Base-by-base conservation (phyloP, 345 rosid species). In the Eucalyptus pauciflora region DNA sequence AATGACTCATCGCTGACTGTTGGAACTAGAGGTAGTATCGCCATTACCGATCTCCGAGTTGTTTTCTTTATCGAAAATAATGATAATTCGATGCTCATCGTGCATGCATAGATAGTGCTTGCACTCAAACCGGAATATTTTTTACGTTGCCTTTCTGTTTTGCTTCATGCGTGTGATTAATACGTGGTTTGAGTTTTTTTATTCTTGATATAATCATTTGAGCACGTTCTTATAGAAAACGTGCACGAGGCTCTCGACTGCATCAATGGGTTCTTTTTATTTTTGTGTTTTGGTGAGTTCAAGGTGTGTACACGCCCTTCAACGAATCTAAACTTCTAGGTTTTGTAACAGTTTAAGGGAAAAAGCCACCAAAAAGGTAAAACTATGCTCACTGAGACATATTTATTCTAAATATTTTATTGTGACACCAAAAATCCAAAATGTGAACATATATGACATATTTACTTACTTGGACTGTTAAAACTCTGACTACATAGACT, bases 1-100 rank as follows among this genome's bases (percentile, higher is more conserved):
- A 95, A 97, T 92, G 94, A 91, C 92, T 95, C 96, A 8, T 95
- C 98, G 60, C 87, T 96, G 91, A 97, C 99, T 56, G 92, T 97
- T 87, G 99, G 99, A 88, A 88, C 95, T 49, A 93, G 99, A 94
- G 99, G 99, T 95, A 93, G 20, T 16, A 11, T 43, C 37, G 13
- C 43, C 37, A 14, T 80, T 56, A 22, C 85, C 9, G 48, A 76
- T 12, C 48, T 22, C 85, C 5, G 0, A 56, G 22, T 86, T 64
- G 87, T 80, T 45, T 43, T 58, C 87, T 86, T 71, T 8, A 22
- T 14, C 20, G 13, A 41, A 76, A 11, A 76, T 20, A 6, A 20
- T 41, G 48, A 76, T 41, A 41, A 52, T 11, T 10, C 85, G 62
- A 10, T 41, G 85, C 85, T 20, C 48, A 45, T 76, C 29, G 48